Conservation (phyloP, 805 yeast genomes). For the Dipodascopsis uninucleata region DNA sequence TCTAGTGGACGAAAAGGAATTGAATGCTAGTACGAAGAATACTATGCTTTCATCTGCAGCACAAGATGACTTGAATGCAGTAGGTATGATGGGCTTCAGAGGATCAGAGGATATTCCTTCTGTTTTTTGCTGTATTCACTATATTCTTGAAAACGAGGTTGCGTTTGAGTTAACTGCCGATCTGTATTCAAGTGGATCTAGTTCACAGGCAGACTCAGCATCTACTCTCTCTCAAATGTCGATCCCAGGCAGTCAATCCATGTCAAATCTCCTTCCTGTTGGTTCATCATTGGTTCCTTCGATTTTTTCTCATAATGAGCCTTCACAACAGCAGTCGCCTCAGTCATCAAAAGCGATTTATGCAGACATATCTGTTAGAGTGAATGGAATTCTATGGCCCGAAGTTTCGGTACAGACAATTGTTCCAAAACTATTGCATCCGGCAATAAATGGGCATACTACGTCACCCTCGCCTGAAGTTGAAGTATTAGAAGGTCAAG, state of each 20-base stretch:
- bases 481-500: conserved; percentile 12
- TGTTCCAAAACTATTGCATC: conserved; percentile 19
- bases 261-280: conserved; percentile 5
- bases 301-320: conserved; percentile 16
- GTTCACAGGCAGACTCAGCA: too few species aligned
- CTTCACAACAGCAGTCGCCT: conserved; percentile 1
- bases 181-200: too few species aligned
- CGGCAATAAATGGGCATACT: conserved; percentile 2
- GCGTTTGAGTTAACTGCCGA: conserved; percentile 35
- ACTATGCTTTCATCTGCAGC: neutral
- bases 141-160: conserved; percentile 35
- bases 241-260: neutral
- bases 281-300: conserved; percentile 22
- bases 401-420: conserved; percentile 53
- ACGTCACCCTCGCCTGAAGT: conserved; percentile 12
- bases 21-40: neutral
- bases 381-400: conserved; percentile 68
- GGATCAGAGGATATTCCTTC: conserved; percentile 23
- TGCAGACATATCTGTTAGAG: conserved; percentile 35
- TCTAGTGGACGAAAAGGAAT: too few species aligned
- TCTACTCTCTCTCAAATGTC: too few species aligned
- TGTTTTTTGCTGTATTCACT: conserved; percentile 31
- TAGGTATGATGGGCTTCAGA: conserved; percentile 15
- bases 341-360: conserved; percentile 12
- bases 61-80: neutral